phyloP scores from a whole-genome alignment of 805 yeast genomes.

The Saccharomycopsis schoenii region DNA sequence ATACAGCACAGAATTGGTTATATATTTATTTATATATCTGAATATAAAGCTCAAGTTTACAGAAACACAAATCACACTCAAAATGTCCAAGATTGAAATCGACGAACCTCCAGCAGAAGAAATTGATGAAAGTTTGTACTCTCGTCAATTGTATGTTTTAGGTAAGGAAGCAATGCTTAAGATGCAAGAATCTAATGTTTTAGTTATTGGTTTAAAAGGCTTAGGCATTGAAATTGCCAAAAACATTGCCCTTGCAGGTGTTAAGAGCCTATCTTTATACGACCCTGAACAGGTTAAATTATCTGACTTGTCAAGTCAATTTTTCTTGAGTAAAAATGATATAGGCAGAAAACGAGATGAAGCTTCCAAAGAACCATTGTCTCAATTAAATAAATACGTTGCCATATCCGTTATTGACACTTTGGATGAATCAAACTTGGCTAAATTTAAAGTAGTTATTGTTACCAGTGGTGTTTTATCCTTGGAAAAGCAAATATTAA shows the following conservation, averaged over 20 bases:
- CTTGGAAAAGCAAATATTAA: slow-evolving; percentile 61
- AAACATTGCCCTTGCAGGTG: slow-evolving; percentile 95
- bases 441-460: slow-evolving; percentile 58
- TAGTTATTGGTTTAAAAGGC: slow-evolving; percentile 84
- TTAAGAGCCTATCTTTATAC: slow-evolving; percentile 75
- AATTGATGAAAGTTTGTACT: slow-evolving; percentile 90
- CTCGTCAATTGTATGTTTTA: slow-evolving; percentile 91
- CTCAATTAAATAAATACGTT: slow-evolving; percentile 84
- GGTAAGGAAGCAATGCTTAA: slow-evolving; percentile 98
- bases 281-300: slow-evolving; percentile 66
- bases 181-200: slow-evolving; percentile 90
- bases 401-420: slow-evolving; percentile 62
- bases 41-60: background rate
- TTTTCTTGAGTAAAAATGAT: slow-evolving; percentile 63
- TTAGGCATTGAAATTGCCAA: slow-evolving; percentile 94
- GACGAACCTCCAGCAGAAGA: slow-evolving; percentile 22
- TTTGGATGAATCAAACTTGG: slow-evolving; percentile 43
- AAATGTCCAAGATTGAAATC: slow-evolving; percentile 8
- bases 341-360: slow-evolving; percentile 71
- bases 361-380: slow-evolving; percentile 55
- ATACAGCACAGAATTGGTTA: background rate
- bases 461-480: slow-evolving; percentile 71
- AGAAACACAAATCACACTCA: background rate
- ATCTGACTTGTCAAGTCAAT: slow-evolving; percentile 80
- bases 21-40: background rate